Base-by-base conservation (phyloP, 306 rosid genomes). In the Leucaena leucocephala region DNA sequence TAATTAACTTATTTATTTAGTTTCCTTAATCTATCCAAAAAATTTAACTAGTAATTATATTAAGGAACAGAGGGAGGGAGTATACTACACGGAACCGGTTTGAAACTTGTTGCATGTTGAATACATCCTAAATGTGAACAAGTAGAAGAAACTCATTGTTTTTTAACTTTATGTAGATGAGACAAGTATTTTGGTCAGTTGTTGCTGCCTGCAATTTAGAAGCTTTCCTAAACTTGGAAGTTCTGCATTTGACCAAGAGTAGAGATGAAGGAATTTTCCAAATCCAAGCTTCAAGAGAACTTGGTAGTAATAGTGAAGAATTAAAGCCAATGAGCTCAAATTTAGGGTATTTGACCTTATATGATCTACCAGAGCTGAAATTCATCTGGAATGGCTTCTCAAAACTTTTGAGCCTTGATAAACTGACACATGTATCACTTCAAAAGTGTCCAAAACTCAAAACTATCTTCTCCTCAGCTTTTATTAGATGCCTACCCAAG, bases 211-310 rank as follows among this genome's bases (percentile, higher is more conserved):
- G 10, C 42, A 34, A 33, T 62, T 62, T 62, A 9, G 17, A 62
- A 34, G 68, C 68, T 62, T 62, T 62, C 68, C 42, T 62, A 5
- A 62, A 34, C 19, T 62, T 62, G 68, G 68, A 62, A 62, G 42
- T 62, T 15, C 40, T 62, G 36, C 42, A 34, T 62, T 19, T 33
- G n/a, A 62, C 9, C 9, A 62, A 62, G 19, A 62, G 68, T 14
- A 14, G 9, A 34, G 68, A 33, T 34, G 19, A 34, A 62, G 68
- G n/a, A 33, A 62, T 62, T 62, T 62, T 62, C 43, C 65, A 58
- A 9, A 27, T 58, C 15, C 42, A 62, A 62, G 68, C 38, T 13
- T 38, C 36, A 33, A 42, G 68, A 62, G 42, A 62, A 62, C n/a
- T 62, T 0, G 2, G 68, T 58, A 9, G 17, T 62, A 62, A 34